Conservation (phyloP, 2,329 filamentous ascomycete genomes). For the Sporothrix curviconia region DNA sequence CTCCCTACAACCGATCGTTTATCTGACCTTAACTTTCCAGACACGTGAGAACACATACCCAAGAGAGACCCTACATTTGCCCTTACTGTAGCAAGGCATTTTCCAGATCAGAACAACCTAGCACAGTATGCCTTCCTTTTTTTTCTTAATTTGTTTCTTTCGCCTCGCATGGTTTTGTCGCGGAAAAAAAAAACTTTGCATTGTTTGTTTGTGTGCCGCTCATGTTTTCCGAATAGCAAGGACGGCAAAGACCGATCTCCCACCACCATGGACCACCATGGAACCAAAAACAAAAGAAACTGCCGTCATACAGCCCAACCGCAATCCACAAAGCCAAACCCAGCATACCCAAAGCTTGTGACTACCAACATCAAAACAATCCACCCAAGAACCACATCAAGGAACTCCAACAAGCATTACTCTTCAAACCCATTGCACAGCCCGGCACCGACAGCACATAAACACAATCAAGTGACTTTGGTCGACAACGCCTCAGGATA, state of each 20-base stretch:
- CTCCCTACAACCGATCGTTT: slow-evolving; percentile 31
- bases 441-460: not conserved
- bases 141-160: slow-evolving; percentile 28
- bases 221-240: slow-evolving; percentile 26
- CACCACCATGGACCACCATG: no score
- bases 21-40: slow-evolving; percentile 53
- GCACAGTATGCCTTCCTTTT: slow-evolving; percentile 68
- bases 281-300: not conserved
- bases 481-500: slow-evolving; percentile 26
- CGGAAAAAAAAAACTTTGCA: slow-evolving; percentile 24
- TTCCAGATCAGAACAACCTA: slow-evolving; percentile 95
- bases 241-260: slow-evolving; percentile 7
- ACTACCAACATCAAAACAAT: no score
- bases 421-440: not conserved
- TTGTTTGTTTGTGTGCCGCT: slow-evolving; percentile 32
- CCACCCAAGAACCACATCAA: slow-evolving; percentile 21
- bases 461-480: slow-evolving; percentile 22
- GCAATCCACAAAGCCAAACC: not conserved
- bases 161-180: slow-evolving; percentile 29
- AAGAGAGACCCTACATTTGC: slow-evolving; percentile 98
- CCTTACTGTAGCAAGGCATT: slow-evolving; percentile 98
- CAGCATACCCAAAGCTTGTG: slow-evolving; percentile 12
- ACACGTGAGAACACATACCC: slow-evolving; percentile 98
- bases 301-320: not conserved
- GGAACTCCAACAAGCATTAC: slow-evolving; percentile 21